Percentiles rank a stretch among this genome's conserved stretches.
phyloP scores from a whole-genome alignment of 2,329 filamentous ascomycete genomes.

The Arthrobotrys conoides region DNA sequence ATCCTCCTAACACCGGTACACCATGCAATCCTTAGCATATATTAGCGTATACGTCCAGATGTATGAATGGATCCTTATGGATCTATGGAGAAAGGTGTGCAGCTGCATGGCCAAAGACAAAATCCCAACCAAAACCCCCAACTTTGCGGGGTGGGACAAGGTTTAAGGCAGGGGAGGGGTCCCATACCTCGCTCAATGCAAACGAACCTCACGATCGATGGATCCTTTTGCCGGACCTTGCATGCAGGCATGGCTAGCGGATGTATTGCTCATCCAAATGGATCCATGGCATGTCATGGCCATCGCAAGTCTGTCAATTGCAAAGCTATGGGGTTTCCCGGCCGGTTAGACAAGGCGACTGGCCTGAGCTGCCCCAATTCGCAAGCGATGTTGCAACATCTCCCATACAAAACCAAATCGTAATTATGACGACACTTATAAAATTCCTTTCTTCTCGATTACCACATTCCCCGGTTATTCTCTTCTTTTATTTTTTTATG shows the following conservation, averaged over 20 bases:
- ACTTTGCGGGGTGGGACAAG: slow-evolving; percentile 27
- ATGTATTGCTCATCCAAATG: not conserved
- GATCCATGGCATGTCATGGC: not conserved
- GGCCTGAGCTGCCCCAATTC: slow-evolving; percentile 20
- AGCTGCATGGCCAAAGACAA: no score
- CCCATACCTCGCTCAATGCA: not conserved
- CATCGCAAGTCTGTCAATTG: not conserved
- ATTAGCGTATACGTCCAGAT: no score
- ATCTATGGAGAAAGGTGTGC: no score
- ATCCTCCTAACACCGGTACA: no score
- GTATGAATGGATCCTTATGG: no score
- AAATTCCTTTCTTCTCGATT: slow-evolving; percentile 14
- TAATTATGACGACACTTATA: slow-evolving; percentile 60
- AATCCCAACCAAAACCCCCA: slow-evolving; percentile 20
- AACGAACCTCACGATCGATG: not conserved
- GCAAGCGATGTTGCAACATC: not conserved
- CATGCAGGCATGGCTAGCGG: slow-evolving; percentile 29
- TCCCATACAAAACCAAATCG: slow-evolving; percentile 10
- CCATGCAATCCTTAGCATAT: no score
- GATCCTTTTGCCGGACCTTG: slow-evolving; percentile 34
- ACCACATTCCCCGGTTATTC: not conserved
- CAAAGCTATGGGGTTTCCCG: slow-evolving; percentile 26
- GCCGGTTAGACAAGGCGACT: slow-evolving; percentile 45
- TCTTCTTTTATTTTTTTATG: no score
- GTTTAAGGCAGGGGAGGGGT: slow-evolving; percentile 8